Conservation (phyloP, 2,329 filamentous ascomycete species). For the Trematosphaeria pertusa region DNA sequence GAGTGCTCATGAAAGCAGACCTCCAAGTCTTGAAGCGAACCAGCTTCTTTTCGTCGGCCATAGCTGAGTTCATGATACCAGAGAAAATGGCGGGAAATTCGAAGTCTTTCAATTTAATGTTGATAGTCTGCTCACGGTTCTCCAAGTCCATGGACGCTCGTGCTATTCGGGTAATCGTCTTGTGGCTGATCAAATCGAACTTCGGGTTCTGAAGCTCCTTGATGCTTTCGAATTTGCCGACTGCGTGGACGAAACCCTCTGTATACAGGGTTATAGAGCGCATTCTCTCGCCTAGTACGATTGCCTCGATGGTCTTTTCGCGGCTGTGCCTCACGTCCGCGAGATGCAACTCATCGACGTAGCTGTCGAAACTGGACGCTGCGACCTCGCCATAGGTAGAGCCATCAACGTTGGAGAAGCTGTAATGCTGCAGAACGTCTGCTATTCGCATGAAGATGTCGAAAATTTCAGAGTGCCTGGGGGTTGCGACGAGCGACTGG, state of each 20-base stretch:
- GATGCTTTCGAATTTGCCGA: conserved; percentile 80
- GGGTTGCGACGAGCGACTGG: conserved; percentile 66
- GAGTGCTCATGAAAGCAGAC: conserved; percentile 74
- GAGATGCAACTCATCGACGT: conserved; percentile 77
- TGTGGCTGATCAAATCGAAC: conserved; percentile 71
- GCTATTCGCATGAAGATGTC: conserved; percentile 68
- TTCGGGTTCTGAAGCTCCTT: conserved; percentile 73
- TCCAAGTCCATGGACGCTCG: conserved; percentile 81
- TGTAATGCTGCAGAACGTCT: conserved; percentile 62
- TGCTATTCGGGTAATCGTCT: conserved; percentile 81
- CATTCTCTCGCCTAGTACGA: conserved; percentile 90
- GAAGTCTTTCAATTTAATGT: conserved; percentile 80
- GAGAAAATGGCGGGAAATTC: conserved; percentile 91
- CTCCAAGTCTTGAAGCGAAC: conserved; percentile 88
- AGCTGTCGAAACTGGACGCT: conserved; percentile 71
- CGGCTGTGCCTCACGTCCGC: conserved; percentile 81
- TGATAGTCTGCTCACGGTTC: conserved; percentile 73
- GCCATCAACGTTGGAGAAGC: conserved; percentile 67
- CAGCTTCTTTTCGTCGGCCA: conserved; percentile 74
- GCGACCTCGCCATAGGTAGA: conserved; percentile 70
- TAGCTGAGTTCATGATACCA: conserved; percentile 85
- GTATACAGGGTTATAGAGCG: conserved; percentile 82
- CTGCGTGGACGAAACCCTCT: conserved; percentile 89
- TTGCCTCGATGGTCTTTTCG: conserved; percentile 87
- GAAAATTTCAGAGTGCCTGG: conserved; percentile 62